Percentiles rank a stretch among this genome's conserved stretches.
These are phyloP conservation scores for Pyropia haitanensis DNA, from an alignment of 23 red algal genomes.

Conservation along the genomic window DNA sequence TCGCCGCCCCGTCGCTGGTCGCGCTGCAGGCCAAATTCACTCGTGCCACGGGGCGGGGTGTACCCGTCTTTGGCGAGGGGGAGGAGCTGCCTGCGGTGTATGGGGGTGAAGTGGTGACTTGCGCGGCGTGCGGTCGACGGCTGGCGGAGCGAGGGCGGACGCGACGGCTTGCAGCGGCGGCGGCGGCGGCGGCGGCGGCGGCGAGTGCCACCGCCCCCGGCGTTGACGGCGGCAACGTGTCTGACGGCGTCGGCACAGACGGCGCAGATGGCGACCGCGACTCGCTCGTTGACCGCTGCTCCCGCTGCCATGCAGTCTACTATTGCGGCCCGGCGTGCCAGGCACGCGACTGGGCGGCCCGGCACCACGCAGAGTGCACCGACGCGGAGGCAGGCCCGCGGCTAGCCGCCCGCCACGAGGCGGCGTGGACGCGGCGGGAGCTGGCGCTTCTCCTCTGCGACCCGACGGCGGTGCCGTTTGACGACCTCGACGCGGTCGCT, in stretches of 20 bases:
- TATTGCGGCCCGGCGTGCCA: constrained; percentile 48
- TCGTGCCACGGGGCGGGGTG: constrained; percentile 7
- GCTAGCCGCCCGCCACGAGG: constrained; percentile 24
- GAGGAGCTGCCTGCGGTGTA: not conserved
- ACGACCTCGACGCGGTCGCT: constrained; percentile 60
- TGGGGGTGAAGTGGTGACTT: constrained; percentile 17
- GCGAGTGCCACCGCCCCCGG: no score
- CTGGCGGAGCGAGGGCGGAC: not conserved
- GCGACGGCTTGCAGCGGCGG: no score
- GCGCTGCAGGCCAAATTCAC: constrained; percentile 33
- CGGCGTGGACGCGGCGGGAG: constrained; percentile 45
- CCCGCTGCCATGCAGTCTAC: constrained; percentile 14
- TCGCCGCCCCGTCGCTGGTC: constrained; percentile 19
- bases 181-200: no score
- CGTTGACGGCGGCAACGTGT: no score
- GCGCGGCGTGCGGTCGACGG: constrained; percentile 27
- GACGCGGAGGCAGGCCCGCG: constrained; percentile 5
- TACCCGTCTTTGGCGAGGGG: not conserved
- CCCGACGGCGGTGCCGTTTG: constrained; percentile 61
- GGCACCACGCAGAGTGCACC: constrained; percentile 26
- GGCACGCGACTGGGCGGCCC: constrained; percentile 17
- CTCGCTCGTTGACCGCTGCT: constrained; percentile 17
- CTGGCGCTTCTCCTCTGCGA: constrained; percentile 49
- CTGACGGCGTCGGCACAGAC: not conserved
- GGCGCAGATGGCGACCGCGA: not conserved